phyloP scores from a whole-genome alignment of 139 green algal genomes.

The Chlorokybus atmophyticus region DNA sequence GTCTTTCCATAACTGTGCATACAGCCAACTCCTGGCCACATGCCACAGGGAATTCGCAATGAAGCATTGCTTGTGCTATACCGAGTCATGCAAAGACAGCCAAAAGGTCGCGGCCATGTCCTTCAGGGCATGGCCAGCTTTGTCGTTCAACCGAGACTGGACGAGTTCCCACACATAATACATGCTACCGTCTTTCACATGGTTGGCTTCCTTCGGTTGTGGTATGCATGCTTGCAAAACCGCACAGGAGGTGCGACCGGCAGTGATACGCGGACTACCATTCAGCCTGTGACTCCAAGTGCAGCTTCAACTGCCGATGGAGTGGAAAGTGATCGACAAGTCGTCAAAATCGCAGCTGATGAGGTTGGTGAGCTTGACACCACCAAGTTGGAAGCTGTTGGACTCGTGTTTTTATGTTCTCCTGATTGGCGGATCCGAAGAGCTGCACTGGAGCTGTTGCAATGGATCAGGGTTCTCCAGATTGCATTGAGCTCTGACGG shows the following conservation, averaged over 20 bases:
- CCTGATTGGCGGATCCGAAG: slow-evolving; percentile 25
- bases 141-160: slow-evolving; percentile 37
- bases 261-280: too few relatives aligned
- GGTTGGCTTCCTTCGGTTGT: slow-evolving; percentile 30
- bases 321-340: background rate
- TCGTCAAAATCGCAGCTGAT: background rate
- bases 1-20: too few relatives aligned
- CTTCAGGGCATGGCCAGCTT: slow-evolving; percentile 39
- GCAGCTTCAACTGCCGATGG: background rate
- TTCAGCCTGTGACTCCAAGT: too few relatives aligned
- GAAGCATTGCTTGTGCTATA: slow-evolving; percentile 5
- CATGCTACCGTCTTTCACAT: slow-evolving; percentile 30
- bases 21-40: too few relatives aligned
- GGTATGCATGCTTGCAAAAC: slow-evolving; percentile 16
- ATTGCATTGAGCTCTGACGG: too few relatives aligned
- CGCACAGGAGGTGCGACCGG: too few relatives aligned
- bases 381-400: slow-evolving; percentile 40
- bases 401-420: slow-evolving; percentile 41
- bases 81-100: background rate
- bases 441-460: slow-evolving; percentile 21
- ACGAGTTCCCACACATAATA: slow-evolving; percentile 51
- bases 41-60: slow-evolving; percentile 16
- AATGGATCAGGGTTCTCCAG: slow-evolving; percentile 29
- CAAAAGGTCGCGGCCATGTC: slow-evolving; percentile 35
- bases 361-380: slow-evolving; percentile 34